Percentiles rank a stretch among this genome's conserved stretches.
Conservation (phyloP, 164 flowering plant genomes). For the Euptelea pleiosperma region DNA sequence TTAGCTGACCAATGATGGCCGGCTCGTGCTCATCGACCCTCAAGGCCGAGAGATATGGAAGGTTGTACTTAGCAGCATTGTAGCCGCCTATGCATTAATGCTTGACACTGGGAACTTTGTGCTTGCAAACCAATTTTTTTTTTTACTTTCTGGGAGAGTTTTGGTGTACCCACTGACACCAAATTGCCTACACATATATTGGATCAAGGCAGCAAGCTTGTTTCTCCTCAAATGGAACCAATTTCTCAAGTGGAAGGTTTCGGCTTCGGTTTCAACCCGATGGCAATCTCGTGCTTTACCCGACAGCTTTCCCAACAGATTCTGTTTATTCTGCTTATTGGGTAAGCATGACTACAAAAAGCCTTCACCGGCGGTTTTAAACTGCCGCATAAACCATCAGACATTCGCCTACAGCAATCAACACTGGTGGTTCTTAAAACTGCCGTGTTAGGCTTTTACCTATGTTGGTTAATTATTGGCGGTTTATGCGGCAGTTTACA, state of each 20-base stretch:
- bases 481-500: no score
- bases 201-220: slow-evolving; percentile 5
- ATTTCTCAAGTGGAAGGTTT: slow-evolving; percentile 38
- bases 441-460: no score
- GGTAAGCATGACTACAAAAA: slow-evolving; percentile 14
- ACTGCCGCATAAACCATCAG: no score
- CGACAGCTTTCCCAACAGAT: slow-evolving; percentile 12
- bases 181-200: slow-evolving; percentile 39
- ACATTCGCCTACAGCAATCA: no score
- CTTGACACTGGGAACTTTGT: slow-evolving; percentile 50
- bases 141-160: slow-evolving; percentile 28
- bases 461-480: no score
- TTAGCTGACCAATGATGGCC: slow-evolving; percentile 20
- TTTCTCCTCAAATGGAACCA: slow-evolving; percentile 20
- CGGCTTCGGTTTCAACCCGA: slow-evolving; percentile 20
- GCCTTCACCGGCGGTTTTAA: no score
- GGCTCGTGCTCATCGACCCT: slow-evolving; percentile 21
- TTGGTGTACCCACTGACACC: slow-evolving; percentile 37
- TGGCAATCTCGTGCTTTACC: slow-evolving; percentile 36
- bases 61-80: neutral
- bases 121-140: slow-evolving; percentile 12
- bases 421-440: no score
- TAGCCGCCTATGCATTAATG: slow-evolving; percentile 31
- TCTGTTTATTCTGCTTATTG: slow-evolving; percentile 11
- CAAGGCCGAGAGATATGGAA: slow-evolving; percentile 10